Conservation (phyloP, 192 early-diverging fungal species). For the Backusella westeae region DNA sequence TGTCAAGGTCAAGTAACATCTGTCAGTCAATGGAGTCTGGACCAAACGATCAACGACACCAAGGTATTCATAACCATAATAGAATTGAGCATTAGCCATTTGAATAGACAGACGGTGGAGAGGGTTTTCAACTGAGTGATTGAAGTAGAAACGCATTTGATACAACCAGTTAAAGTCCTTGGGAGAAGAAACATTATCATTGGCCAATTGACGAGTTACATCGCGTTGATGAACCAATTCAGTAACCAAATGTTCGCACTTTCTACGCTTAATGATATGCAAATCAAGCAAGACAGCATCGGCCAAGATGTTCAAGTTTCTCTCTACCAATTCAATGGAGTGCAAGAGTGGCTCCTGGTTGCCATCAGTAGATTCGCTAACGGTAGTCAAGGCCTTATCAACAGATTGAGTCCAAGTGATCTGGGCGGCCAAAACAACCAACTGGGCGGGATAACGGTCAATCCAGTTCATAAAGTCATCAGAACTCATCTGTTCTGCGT, state of each 20-base stretch:
- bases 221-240: slow-evolving; percentile 99
- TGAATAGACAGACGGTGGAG: slow-evolving; percentile 70
- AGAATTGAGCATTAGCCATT: slow-evolving; percentile 94
- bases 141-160: slow-evolving; percentile 91
- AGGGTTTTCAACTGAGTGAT: slow-evolving; percentile 57
- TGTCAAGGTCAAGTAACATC: slow-evolving; percentile 97
- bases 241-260: slow-evolving; percentile 98
- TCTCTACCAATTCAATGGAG: slow-evolving; percentile 61
- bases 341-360: slow-evolving; percentile 50
- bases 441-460: slow-evolving; percentile 86
- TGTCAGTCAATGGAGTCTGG: slow-evolving; percentile 98
- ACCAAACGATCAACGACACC: slow-evolving; percentile 96
- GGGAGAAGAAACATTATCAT: slow-evolving; percentile 43
- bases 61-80: slow-evolving; percentile 98
- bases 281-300: slow-evolving; percentile 92
- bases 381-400: slow-evolving; percentile 67
- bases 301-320: slow-evolving; percentile 82
- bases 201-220: slow-evolving; percentile 70
- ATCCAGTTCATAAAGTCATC: slow-evolving; percentile 78
- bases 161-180: slow-evolving; percentile 96
- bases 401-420: slow-evolving; percentile 87
- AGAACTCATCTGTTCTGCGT: slow-evolving; percentile 51
- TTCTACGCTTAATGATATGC: slow-evolving; percentile 77
- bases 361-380: slow-evolving; percentile 36
- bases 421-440: slow-evolving; percentile 90